These are phyloP conservation scores for Incumbomyces delicatus DNA, from an alignment of 2,329 filamentous ascomycete genomes.

Conservation along the genomic window DNA sequence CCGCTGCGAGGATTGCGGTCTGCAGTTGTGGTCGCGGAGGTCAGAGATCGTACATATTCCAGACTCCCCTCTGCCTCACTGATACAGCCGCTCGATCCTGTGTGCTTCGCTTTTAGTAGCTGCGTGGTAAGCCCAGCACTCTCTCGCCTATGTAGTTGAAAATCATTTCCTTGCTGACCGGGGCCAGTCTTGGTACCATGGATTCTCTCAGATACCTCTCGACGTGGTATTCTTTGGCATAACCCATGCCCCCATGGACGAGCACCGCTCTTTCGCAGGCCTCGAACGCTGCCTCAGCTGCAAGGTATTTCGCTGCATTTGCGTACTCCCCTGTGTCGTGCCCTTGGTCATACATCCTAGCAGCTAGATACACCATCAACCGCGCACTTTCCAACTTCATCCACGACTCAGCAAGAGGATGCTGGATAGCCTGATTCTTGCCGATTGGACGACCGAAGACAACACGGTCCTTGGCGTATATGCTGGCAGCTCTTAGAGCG, in stretches of 20 bases:
- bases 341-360: constrained; percentile 47
- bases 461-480: constrained; percentile 40
- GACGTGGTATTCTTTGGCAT: constrained; percentile 54
- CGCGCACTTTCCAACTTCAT: constrained; percentile 55
- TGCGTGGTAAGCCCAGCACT: constrained; percentile 33
- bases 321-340: constrained; percentile 44
- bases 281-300: constrained; percentile 51
- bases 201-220: constrained; percentile 51
- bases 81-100: too few relatives aligned
- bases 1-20: too few relatives aligned
- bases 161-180: constrained; percentile 46
- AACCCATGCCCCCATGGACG: constrained; percentile 53
- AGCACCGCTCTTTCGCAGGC: constrained; percentile 51
- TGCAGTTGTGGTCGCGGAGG: too few relatives aligned
- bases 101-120: constrained; percentile 26
- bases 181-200: constrained; percentile 50
- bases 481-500: constrained; percentile 32
- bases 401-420: constrained; percentile 49
- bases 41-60: too few relatives aligned
- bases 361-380: constrained; percentile 51
- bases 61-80: too few relatives aligned
- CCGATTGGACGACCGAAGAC: constrained; percentile 51
- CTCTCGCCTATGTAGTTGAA: constrained; percentile 37
- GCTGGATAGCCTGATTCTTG: constrained; percentile 50
- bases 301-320: constrained; percentile 50